Evolutionary conservation across 139 green algal species (phyloP).

Genomic region (Auxenochlorella pyrenoidosa): DNA sequence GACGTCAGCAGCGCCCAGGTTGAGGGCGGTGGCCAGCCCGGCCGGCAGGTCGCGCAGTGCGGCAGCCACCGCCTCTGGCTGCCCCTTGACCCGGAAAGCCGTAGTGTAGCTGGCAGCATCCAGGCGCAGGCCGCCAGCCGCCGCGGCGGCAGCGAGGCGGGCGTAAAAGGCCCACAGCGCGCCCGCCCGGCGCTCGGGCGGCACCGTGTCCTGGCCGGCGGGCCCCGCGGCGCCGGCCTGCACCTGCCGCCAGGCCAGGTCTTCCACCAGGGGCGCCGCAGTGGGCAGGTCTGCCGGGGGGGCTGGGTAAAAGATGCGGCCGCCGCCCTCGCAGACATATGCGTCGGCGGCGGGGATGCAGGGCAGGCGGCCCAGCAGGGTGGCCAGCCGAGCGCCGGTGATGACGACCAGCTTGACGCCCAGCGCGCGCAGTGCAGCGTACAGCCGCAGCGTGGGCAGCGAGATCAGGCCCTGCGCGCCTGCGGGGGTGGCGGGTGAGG

Average conservation of each 20-base stretch:
- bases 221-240: conserved; percentile 55
- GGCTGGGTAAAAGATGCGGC: conserved; percentile 70
- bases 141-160: conserved; percentile 46
- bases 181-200: conserved; percentile 61
- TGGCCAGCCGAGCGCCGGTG: conserved; percentile 57
- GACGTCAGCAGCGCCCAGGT: conserved; percentile 77
- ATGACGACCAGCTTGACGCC: conserved; percentile 39
- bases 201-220: conserved; percentile 53
- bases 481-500: background rate
- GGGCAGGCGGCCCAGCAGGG: conserved; percentile 81
- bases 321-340: conserved; percentile 82
- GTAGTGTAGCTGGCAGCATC: conserved; percentile 80
- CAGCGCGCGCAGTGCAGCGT: conserved; percentile 27
- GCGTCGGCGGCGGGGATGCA: conserved; percentile 81
- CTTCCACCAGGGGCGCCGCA: conserved; percentile 69
- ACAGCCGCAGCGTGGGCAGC: conserved; percentile 30
- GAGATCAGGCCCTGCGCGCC: conserved; percentile 44
- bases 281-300: conserved; percentile 44
- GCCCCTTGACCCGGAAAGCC: conserved; percentile 58
- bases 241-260: conserved; percentile 63
- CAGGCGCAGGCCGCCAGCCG: conserved; percentile 54
- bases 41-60: background rate
- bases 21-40: conserved; percentile 61
- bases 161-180: conserved; percentile 79
- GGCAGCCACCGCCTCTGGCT: conserved; percentile 1